Base-by-base conservation (phyloP, 306 rosid genomes). In the Dryas alaskensis region DNA sequence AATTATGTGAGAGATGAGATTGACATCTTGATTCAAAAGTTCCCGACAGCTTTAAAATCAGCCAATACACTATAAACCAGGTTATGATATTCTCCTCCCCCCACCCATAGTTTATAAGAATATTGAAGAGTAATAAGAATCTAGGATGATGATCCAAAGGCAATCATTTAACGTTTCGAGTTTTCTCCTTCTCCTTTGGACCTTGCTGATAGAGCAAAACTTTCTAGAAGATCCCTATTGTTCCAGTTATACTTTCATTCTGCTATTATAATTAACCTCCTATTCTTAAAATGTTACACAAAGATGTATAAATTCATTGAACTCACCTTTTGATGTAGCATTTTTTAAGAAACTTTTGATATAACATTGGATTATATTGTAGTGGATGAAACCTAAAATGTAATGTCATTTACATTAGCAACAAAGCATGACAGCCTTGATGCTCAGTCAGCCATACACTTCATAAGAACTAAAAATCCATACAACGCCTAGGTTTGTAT, bases 251-350 rank as follows among this genome's bases (percentile, higher is more conserved):
- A 27, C 11, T 7, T 49, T 40, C 74, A 1, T 17, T 39, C 10
- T 27, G 9, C 19, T 7, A 17, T 6, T 12, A 54, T 40, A 22
- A 53, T 53, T 54, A 58, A 40, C 64, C 19, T 54, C 64, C 74
- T 11, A 54, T 55, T 53, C 64, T 54, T 25, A 46, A 55, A 43
- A 1, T 44, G 66, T n/a, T 25, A 58, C 75, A 58, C 46, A 70
- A 43, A 19, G 31, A 64, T 7, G 46, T 58, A 71, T 5, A 9
- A 57, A 58, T n/a, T 31, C 67, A 60, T 9, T 59, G 37, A 60
- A 46, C 76, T 31, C 16, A 40, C 37, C 37, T 43, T 44, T 16
- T 43, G 19, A 64, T 4, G 0, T 61, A 61, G 12, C 67, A 40
- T 40, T 13, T 31, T 31, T 31, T 1, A 31, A 31, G 37, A 31